Evolutionary conservation across 495 filamentous ascomycete genomes (phyloP), one percentile per base, ranked within the genome.

Genomic region (Polyplosphaeria fusca): DNA sequence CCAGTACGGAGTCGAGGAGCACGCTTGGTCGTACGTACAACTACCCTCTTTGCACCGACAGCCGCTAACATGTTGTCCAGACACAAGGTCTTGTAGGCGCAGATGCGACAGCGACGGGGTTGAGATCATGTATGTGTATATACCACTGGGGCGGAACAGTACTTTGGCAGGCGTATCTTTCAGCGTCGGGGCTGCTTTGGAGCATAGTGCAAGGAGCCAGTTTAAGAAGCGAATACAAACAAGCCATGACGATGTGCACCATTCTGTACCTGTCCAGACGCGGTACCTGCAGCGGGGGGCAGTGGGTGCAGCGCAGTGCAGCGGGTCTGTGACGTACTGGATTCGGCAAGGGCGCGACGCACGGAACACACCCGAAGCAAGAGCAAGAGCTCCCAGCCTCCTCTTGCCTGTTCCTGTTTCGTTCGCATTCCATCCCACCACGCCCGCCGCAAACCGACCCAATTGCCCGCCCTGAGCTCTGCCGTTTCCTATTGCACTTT

Each of bases 1-100:
- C 55, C 91, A 96, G 74, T 96, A 97, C 68, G 93, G 93, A 40
- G 90, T 95, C 63, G 90, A 94, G 71, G 77, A 86, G 70, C 77
- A 86, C 67, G n/a, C n/a, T n/a, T n/a, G n/a, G n/a, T n/a, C n/a
- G n/a, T n/a, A n/a, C n/a, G n/a, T n/a, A n/a, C n/a, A n/a, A n/a
- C n/a, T n/a, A n/a, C n/a, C n/a, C n/a, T n/a, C n/a, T n/a, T n/a
- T n/a, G n/a, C n/a, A n/a, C 9, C 7, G 30, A 35, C 30, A n/a
- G 30, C 7, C n/a, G 30, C 30, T 35, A n/a, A 35, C 30, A 9
- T 35, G 30, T 9, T n/a, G 35, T 19, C 25, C 27, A 48, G 46
- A n/a, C 27, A 48, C 46, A 48, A 48, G 25, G 46, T 48, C 9
- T 11, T 32, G 46, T 48, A 48, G 40, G 30, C 19, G n/a, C n/a